Percentiles rank a stretch among this genome's conserved stretches.
Evolutionary conservation across 305 asterid genomes (phyloP).

Genomic region (Fraxinus dipetala): DNA sequence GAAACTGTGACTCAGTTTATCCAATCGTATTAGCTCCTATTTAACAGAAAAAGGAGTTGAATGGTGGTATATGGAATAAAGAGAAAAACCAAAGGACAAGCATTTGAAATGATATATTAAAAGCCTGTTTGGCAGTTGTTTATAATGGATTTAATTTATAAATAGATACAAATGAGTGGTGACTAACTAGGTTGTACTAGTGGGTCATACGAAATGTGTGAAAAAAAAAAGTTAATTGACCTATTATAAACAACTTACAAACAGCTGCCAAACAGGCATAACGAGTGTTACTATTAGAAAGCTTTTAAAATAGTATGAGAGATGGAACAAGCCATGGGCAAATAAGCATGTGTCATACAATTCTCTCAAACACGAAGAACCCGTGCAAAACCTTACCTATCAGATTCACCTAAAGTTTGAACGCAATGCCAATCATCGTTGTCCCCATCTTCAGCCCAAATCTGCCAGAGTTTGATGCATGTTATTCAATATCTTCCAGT

Average conservation of each 20-base stretch:
- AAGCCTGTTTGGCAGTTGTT: no score
- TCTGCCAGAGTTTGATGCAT: conserved; percentile 36
- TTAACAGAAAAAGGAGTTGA: neutral
- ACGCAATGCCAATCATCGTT: conserved; percentile 78
- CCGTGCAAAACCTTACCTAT: conserved; percentile 38
- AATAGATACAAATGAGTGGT: neutral
- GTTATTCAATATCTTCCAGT: neutral
- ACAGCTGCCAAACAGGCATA: neutral
- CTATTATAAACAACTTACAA: neutral
- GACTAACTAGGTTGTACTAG: neutral
- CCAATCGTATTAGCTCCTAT: neutral
- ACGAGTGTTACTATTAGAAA: neutral
- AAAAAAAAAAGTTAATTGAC: neutral
- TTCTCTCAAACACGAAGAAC: neutral
- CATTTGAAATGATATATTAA: neutral
- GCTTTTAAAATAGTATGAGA: neutral
- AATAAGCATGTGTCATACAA: neutral
- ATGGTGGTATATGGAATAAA: neutral
- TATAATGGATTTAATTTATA: no score
- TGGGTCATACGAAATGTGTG: neutral
- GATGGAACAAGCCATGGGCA: neutral
- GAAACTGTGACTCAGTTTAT: neutral
- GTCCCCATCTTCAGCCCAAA: conserved; percentile 73
- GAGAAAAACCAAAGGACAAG: neutral
- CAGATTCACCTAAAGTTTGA: conserved; percentile 70